Evolutionary conservation across 305 asterid species (phyloP).

Genomic region (Fraxinus dipetala): DNA sequence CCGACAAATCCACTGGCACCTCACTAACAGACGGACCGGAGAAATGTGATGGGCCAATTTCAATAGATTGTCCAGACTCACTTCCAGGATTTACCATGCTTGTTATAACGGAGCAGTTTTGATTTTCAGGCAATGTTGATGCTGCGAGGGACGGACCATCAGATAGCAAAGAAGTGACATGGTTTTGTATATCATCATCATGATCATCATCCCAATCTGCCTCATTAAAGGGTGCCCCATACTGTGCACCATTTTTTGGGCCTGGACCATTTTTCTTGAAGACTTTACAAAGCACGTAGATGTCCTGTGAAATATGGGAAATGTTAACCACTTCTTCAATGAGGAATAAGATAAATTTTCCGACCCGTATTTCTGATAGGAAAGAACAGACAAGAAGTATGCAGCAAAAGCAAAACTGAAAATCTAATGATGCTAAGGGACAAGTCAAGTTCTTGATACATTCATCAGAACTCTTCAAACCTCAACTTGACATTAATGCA

Average conservation of each 20-base stretch:
- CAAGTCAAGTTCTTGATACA: background rate
- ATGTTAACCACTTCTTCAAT: background rate
- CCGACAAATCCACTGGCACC: constrained; percentile 17
- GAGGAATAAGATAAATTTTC: background rate
- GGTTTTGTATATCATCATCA: constrained; percentile 21
- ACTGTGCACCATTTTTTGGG: constrained; percentile 87
- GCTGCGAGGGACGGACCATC: constrained; percentile 14
- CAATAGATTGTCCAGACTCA: constrained; percentile 17
- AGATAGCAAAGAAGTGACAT: constrained; percentile 9
- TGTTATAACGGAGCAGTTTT: constrained; percentile 17
- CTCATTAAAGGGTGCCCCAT: constrained; percentile 86
- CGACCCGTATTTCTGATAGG: background rate
- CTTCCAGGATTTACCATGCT: constrained; percentile 8
- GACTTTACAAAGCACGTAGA: constrained; percentile 69
- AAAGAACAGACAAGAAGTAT: background rate
- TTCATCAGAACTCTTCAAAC: background rate
- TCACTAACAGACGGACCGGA: constrained; percentile 25
- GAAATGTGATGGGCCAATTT: constrained; percentile 22
- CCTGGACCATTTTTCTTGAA: constrained; percentile 79
- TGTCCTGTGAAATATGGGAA: constrained; percentile 42
- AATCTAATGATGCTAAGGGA: background rate
- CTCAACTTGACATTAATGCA: background rate
- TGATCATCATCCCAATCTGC: constrained; percentile 72
- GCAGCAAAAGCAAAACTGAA: background rate
- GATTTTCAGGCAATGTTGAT: constrained; percentile 23